phyloP scores from a whole-genome alignment of 2,329 filamentous ascomycete genomes.

The Claviceps sp. region DNA sequence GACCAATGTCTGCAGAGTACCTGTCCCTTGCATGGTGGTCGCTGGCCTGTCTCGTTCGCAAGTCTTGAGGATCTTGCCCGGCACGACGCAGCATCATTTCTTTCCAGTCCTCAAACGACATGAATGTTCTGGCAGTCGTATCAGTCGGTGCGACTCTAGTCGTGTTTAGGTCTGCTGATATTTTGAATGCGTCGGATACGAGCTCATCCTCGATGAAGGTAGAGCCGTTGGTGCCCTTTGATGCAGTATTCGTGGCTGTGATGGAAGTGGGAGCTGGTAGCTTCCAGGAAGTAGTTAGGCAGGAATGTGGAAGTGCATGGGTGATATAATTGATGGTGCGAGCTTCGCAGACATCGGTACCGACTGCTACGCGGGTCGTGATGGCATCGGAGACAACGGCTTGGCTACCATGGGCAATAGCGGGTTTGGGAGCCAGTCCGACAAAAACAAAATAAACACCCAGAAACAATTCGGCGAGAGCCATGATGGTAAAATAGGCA shows the following conservation, averaged over 20 bases:
- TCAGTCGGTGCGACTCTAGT: constrained; percentile 5
- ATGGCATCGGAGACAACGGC: background rate
- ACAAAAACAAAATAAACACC: constrained; percentile 1
- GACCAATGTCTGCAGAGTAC: constrained; percentile 48
- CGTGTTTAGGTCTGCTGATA: background rate
- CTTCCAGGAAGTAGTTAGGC: constrained; percentile 50
- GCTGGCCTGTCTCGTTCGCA: constrained; percentile 49
- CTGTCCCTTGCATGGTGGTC: constrained; percentile 32
- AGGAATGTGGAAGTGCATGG: constrained; percentile 63
- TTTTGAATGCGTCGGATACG: background rate
- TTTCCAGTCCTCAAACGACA: constrained; percentile 98
- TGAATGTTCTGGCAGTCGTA: constrained; percentile 41
- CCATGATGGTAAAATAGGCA: constrained; percentile 4
- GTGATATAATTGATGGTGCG: constrained; percentile 74
- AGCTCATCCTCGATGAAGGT: background rate
- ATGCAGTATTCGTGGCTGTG: background rate
- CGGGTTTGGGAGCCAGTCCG: background rate
- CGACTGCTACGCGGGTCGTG: background rate
- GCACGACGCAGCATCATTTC: constrained; percentile 77
- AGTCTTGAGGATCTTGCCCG: constrained; percentile 57
- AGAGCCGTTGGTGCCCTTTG: background rate
- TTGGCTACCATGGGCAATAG: background rate
- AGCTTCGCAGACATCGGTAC: constrained; percentile 29
- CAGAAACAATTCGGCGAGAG: background rate
- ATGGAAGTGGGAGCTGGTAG: constrained; percentile 12